Conservation (phyloP, 805 yeast genomes). For the Sugiyamaella mastotermitis region DNA sequence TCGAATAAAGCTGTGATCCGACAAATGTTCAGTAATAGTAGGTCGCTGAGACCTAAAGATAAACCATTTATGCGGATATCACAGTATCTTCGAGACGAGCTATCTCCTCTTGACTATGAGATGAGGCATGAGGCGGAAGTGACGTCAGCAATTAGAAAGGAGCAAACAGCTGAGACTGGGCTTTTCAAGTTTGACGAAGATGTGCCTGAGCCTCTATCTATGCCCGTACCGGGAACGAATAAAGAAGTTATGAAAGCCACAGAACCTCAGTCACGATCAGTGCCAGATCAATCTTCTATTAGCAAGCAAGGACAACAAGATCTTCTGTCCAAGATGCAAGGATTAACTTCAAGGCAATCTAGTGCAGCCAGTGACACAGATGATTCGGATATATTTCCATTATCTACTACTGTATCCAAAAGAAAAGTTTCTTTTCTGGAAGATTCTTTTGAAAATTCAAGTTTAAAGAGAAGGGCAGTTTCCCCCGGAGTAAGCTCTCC, state of each 20-base stretch:
- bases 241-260: constrained; percentile 2
- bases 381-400: constrained; percentile 15
- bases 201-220: not conserved
- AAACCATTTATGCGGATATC: constrained; percentile 22
- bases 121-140: constrained; percentile 22
- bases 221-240: not conserved
- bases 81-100: constrained; percentile 20
- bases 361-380: constrained; percentile 15
- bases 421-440: constrained; percentile 16
- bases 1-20: constrained; percentile 11
- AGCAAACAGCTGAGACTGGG: not conserved
- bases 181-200: constrained; percentile 1
- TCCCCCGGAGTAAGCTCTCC: constrained; percentile 21
- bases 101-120: constrained; percentile 22
- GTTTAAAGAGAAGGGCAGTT: constrained; percentile 22
- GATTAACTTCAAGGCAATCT: not conserved
- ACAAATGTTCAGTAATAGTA: constrained; percentile 11
- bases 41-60: constrained; percentile 19
- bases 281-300: not conserved
- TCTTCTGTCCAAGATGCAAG: constrained; percentile 3
- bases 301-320: constrained; percentile 1
- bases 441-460: constrained; percentile 9
- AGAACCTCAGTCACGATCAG: not conserved
- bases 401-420: constrained; percentile 8
- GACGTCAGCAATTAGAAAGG: constrained; percentile 19